Percentiles rank a stretch among this genome's conserved stretches.
These are phyloP conservation scores for Coemansia sp. DNA, from an alignment of 192 early-diverging fungal genomes.

Conservation along the genomic window DNA sequence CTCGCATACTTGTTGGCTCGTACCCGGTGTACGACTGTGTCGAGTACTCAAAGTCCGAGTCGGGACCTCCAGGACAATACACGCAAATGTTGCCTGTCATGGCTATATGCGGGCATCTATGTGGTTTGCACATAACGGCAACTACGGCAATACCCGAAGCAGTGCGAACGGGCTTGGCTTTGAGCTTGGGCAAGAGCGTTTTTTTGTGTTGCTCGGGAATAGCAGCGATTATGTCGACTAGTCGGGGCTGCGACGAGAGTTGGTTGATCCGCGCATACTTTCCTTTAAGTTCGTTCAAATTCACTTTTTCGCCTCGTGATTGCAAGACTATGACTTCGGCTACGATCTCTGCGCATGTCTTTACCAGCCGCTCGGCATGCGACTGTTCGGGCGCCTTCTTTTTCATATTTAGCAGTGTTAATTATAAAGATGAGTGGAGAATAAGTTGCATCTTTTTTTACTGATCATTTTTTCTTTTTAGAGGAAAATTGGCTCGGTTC, in stretches of 20 bases:
- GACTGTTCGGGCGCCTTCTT: constrained; percentile 46
- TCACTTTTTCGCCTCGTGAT: constrained; percentile 70
- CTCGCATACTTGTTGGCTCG: constrained; percentile 98
- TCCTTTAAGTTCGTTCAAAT: constrained; percentile 83
- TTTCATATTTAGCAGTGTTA: constrained; percentile 14
- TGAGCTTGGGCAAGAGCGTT: constrained; percentile 79
- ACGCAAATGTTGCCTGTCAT: constrained; percentile 99
- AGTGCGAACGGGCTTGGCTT: constrained; percentile 96
- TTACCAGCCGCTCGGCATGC: constrained; percentile 75
- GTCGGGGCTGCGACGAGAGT: constrained; percentile 83
- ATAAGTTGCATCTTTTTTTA: too few relatives aligned
- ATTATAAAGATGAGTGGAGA: too few relatives aligned
- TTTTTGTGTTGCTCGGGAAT: constrained; percentile 92
- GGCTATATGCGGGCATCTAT: constrained; percentile 95
- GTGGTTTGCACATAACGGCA: constrained; percentile 72
- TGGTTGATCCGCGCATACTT: constrained; percentile 72
- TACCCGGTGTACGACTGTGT: constrained; percentile 99
- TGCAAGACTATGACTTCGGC: constrained; percentile 78
- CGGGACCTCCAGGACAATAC: constrained; percentile 96
- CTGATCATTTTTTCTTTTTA: background rate
- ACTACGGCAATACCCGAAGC: constrained; percentile 61
- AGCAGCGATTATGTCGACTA: constrained; percentile 97
- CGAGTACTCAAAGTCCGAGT: constrained; percentile 99
- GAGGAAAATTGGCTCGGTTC: too few relatives aligned
- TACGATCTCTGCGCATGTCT: constrained; percentile 87